Evolutionary conservation across 345 rosid species (phyloP), one percentile per base, ranked within the genome.

Genomic region (Gynandropsis gynandra): DNA sequence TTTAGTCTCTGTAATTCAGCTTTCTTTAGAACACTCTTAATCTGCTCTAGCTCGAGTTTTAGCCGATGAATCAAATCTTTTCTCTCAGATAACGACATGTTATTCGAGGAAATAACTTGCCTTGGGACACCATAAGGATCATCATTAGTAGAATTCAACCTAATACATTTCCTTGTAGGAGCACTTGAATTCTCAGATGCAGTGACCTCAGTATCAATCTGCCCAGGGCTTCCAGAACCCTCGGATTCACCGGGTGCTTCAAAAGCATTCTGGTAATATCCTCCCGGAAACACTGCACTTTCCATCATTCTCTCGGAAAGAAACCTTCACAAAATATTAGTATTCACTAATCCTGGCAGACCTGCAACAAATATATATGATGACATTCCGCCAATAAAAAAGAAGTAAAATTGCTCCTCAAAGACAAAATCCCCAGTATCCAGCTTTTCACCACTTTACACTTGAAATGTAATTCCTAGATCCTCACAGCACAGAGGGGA

Each of bases 211-310:
- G 75, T 71, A 41, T 80, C 92, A 42, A 77, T 75, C 43, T 75
- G 82, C 14, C 85, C 89, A 0, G 81, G 82, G 68, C 84, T 76
- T 42, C 95, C 96, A 74, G 80, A 78, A 14, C 84, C 95, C 69
- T 87, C 85, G 0, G 86, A 92, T 56, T 92, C 95, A 65, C 74
- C 84, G 32, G 70, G 78, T 3, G 83, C 75, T 39, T 66, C 79
- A 50, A 70, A 74, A 16, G 72, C 47, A 59, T 52, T 76, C 41
- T 58, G 64, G 38, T 70, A 69, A 71, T 74, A 87, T 16, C 74
- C 74, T 52, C 82, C 83, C 0, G 70, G 64, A 50, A 76, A 73
- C 46, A 72, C 76, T 53, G 70, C 83, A 70, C 59, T 77, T 63
- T 70, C 78, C 27, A 52, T 74, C 81, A 83, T 74, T 72, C 50